Evolutionary conservation across 331 rosid genomes (phyloP).

Genomic region (Saraca asoca): DNA sequence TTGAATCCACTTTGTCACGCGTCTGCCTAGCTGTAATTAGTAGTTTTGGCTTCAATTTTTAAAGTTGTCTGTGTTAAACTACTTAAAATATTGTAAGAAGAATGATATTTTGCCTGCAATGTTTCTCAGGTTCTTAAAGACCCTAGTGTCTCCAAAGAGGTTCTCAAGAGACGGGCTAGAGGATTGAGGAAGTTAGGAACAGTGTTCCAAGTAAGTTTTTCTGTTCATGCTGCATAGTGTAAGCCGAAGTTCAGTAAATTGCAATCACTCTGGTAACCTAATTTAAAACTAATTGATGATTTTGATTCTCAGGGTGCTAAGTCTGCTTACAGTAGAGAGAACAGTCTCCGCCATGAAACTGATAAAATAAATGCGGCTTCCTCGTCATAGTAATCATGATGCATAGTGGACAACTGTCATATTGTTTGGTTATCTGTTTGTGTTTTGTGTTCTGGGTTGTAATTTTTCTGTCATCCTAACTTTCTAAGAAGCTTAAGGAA

Average conservation of each 20-base stretch:
- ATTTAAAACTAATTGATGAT: constrained; percentile 18
- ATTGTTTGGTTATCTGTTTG: constrained; percentile 23
- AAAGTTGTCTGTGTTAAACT: not conserved
- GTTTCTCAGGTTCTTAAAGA: constrained; percentile 74
- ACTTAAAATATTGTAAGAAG: constrained; percentile 3
- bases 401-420: constrained; percentile 3
- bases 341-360: constrained; percentile 80
- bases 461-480: no score
- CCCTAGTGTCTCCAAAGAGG: constrained; percentile 69
- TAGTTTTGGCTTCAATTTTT: constrained; percentile 3
- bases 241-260: not conserved
- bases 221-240: constrained; percentile 12
- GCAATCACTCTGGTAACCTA: not conserved
- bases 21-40: constrained; percentile 70
- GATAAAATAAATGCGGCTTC: constrained; percentile 35
- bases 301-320: constrained; percentile 72
- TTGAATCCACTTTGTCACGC: constrained; percentile 80
- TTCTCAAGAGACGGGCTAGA: constrained; percentile 39
- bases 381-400: constrained; percentile 45
- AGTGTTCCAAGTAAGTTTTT: constrained; percentile 72
- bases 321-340: constrained; percentile 64
- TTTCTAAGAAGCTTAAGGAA: no score
- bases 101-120: not conserved
- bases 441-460: constrained; percentile 10
- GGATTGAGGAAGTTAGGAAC: constrained; percentile 79